phyloP scores from a whole-genome alignment of 163 green algal species.

The Prototheca cutis region DNA sequence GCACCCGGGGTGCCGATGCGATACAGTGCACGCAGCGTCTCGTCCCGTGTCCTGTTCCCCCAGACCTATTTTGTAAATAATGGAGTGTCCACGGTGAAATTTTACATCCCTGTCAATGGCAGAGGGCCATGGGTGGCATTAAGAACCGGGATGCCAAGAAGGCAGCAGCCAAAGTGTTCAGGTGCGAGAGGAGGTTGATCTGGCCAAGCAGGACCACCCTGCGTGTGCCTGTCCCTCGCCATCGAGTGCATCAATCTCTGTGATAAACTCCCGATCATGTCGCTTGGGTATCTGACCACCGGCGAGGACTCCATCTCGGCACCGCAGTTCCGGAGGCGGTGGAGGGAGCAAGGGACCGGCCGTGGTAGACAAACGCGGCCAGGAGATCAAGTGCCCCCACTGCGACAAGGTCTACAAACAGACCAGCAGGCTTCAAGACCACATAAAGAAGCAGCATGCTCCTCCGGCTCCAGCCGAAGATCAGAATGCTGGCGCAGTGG shows the following conservation, averaged over 20 bases:
- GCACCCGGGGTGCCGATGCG: too few species aligned
- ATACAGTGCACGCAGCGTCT: neutral
- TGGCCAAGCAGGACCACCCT: too few species aligned
- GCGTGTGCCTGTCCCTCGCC: too few species aligned
- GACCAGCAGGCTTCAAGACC: slow-evolving; percentile 56
- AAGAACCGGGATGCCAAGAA: slow-evolving; percentile 68
- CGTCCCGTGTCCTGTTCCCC: too few species aligned
- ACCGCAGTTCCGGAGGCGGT: slow-evolving; percentile 58
- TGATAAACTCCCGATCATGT: too few species aligned
- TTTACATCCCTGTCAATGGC: too few species aligned
- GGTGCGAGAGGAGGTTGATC: slow-evolving; percentile 5
- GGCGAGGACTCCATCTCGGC: too few species aligned
- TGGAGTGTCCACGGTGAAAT: too few species aligned
- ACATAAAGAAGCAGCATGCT: slow-evolving; percentile 57
- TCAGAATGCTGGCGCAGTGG: neutral
- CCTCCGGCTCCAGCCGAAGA: slow-evolving; percentile 7
- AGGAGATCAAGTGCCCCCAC: slow-evolving; percentile 75
- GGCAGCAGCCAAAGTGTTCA: slow-evolving; percentile 52
- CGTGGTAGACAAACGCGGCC: slow-evolving; percentile 73
- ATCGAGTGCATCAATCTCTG: too few species aligned
- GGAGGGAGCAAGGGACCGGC: slow-evolving; percentile 70
- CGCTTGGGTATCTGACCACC: too few species aligned
- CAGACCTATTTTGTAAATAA: too few species aligned
- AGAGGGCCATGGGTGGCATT: slow-evolving; percentile 58
- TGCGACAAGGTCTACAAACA: slow-evolving; percentile 85